Evolutionary conservation across 1,284 basidiomycete genomes (phyloP).

Genomic region (Boletellus dicymbophilus): DNA sequence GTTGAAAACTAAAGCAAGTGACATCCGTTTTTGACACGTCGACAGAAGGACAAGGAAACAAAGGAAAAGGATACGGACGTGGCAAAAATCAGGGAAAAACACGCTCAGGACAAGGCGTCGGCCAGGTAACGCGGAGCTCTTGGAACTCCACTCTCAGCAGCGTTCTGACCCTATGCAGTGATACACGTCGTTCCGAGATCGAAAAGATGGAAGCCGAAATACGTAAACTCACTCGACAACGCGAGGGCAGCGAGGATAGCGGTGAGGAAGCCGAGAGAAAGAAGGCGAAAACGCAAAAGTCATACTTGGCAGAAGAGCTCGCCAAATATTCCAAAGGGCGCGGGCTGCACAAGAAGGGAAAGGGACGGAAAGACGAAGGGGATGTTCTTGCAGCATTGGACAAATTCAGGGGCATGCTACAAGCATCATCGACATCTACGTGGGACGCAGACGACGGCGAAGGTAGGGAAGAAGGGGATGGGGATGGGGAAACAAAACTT

Average conservation of each 20-base stretch:
- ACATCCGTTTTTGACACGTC: neutral
- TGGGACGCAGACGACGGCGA: slow-evolving; percentile 38
- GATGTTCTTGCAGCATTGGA: slow-evolving; percentile 73
- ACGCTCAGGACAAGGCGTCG: slow-evolving; percentile 66
- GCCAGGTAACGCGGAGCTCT: slow-evolving; percentile 42
- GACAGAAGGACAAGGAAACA: slow-evolving; percentile 35
- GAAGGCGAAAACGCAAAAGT: slow-evolving; percentile 64
- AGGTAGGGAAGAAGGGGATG: slow-evolving; percentile 27
- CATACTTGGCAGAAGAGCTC: slow-evolving; percentile 77
- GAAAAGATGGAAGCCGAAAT: slow-evolving; percentile 88
- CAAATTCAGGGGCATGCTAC: slow-evolving; percentile 73
- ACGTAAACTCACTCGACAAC: slow-evolving; percentile 64
- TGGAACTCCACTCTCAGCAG: slow-evolving; percentile 4
- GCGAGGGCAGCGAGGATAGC: slow-evolving; percentile 52
- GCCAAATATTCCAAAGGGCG: slow-evolving; percentile 74
- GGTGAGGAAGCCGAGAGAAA: slow-evolving; percentile 61
- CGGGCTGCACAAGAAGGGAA: slow-evolving; percentile 56
- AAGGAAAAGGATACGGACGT: slow-evolving; percentile 54
- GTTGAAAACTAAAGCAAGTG: neutral
- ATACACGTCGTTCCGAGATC: slow-evolving; percentile 75
- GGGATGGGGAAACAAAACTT: slow-evolving; percentile 11
- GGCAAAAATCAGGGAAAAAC: slow-evolving; percentile 71
- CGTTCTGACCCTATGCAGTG: slow-evolving; percentile 40
- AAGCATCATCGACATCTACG: slow-evolving; percentile 39
- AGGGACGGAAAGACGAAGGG: slow-evolving; percentile 66